These are phyloP conservation scores for Onygena corvina DNA, from an alignment of 2,329 filamentous ascomycete species.

Conservation along the genomic window DNA sequence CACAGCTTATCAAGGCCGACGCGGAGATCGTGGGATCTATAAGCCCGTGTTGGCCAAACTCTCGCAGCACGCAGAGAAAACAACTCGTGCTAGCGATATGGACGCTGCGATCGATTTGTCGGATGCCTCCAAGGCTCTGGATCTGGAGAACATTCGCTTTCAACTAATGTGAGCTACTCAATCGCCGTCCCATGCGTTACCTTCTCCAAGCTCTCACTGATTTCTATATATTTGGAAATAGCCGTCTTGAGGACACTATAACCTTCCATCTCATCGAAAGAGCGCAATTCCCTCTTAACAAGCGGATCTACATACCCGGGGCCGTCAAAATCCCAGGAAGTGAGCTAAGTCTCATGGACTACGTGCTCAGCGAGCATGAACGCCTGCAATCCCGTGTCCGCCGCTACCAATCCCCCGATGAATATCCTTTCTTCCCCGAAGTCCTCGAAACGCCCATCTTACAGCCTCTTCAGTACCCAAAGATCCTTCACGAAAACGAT, in stretches of 20 bases:
- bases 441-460: slow-evolving; percentile 69
- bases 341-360: slow-evolving; percentile 77
- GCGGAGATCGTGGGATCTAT: slow-evolving; percentile 1
- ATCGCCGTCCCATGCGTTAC: neutral
- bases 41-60: neutral
- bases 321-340: slow-evolving; percentile 66
- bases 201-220: neutral
- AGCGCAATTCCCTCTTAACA: slow-evolving; percentile 91
- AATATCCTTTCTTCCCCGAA: slow-evolving; percentile 91
- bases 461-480: slow-evolving; percentile 76
- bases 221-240: slow-evolving; percentile 30
- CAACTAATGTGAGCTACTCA: slow-evolving; percentile 63
- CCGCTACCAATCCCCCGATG: slow-evolving; percentile 89
- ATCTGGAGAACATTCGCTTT: slow-evolving; percentile 83
- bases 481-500: slow-evolving; percentile 73
- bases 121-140: slow-evolving; percentile 71
- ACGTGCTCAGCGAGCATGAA: slow-evolving; percentile 84
- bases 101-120: slow-evolving; percentile 81
- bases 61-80: neutral
- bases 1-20: neutral
- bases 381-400: slow-evolving; percentile 83
- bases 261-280: slow-evolving; percentile 94
- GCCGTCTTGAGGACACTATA: slow-evolving; percentile 93
- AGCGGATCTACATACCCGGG: slow-evolving; percentile 69
- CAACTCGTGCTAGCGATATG: slow-evolving; percentile 44